Percentiles rank a stretch among this genome's conserved stretches.
phyloP scores from a whole-genome alignment of 1,139 yeast species.

The Diutina mesorugosa region DNA sequence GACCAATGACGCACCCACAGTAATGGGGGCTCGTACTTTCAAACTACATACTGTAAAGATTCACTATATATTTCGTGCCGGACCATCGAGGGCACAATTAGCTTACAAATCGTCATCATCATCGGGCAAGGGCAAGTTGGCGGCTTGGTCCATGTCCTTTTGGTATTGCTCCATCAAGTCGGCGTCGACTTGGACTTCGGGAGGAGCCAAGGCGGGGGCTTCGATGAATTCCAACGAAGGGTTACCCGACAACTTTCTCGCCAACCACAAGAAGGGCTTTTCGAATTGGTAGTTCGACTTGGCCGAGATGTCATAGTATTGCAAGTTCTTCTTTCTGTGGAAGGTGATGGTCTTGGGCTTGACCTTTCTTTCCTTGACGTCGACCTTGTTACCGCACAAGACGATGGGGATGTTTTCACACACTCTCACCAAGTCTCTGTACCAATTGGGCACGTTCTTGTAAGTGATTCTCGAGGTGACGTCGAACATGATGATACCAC shows the following conservation, averaged over 20 bases:
- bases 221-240: constrained; percentile 97
- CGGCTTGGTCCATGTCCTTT: constrained; percentile 99
- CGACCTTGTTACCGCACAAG: constrained; percentile 98
- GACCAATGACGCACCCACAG: neutral
- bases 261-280: constrained; percentile 99
- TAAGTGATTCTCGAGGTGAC: constrained; percentile 98
- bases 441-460: constrained; percentile 99
- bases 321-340: constrained; percentile 99
- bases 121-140: constrained; percentile 98
- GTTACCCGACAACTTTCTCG: constrained; percentile 98
- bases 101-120: constrained; percentile 94
- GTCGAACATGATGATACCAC: constrained; percentile 99
- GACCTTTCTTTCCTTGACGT: constrained; percentile 98
- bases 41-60: neutral
- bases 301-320: constrained; percentile 98
- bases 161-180: constrained; percentile 96
- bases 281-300: constrained; percentile 99
- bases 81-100: neutral
- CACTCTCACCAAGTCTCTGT: constrained; percentile 96
- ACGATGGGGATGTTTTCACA: constrained; percentile 99
- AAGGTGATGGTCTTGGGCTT: constrained; percentile 99
- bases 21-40: neutral
- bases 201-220: constrained; percentile 99
- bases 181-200: constrained; percentile 96
- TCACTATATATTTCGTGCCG: neutral